Percentiles rank a stretch among this genome's conserved stretches.
Conservation (phyloP, 257 asterid genomes). For the Jacaranda copaia region DNA sequence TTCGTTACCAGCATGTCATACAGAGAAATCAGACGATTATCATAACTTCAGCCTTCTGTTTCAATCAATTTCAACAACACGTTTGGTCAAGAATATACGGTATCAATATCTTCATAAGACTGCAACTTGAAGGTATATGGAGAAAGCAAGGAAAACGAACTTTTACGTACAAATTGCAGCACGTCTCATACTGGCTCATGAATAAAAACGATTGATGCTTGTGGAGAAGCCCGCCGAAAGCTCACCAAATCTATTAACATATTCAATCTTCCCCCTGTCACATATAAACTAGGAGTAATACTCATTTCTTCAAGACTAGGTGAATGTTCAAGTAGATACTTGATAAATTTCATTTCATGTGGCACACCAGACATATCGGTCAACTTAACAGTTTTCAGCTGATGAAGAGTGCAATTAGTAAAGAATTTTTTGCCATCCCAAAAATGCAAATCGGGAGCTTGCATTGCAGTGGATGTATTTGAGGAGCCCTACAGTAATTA, state of each 20-base stretch:
- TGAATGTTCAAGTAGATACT: conserved; percentile 73
- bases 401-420: conserved; percentile 41
- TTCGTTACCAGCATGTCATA: too few species aligned
- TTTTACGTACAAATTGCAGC: conserved; percentile 21
- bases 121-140: neutral
- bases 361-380: conserved; percentile 63
- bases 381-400: conserved; percentile 64
- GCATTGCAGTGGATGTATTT: conserved; percentile 39
- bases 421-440: conserved; percentile 53
- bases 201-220: conserved; percentile 65
- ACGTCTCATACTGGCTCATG: conserved; percentile 48
- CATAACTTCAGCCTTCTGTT: neutral
- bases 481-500: conserved; percentile 61
- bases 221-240: conserved; percentile 82
- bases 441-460: conserved; percentile 48
- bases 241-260: conserved; percentile 69
- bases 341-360: conserved; percentile 72
- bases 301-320: conserved; percentile 70
- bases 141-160: neutral
- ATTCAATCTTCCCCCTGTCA: conserved; percentile 55
- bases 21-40: too few species aligned
- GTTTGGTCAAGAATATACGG: neutral
- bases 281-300: conserved; percentile 54
- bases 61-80: neutral
- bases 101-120: neutral